Conservation (phyloP, 352 stramenopile genomes). For the Globisporangium cederbergense region DNA sequence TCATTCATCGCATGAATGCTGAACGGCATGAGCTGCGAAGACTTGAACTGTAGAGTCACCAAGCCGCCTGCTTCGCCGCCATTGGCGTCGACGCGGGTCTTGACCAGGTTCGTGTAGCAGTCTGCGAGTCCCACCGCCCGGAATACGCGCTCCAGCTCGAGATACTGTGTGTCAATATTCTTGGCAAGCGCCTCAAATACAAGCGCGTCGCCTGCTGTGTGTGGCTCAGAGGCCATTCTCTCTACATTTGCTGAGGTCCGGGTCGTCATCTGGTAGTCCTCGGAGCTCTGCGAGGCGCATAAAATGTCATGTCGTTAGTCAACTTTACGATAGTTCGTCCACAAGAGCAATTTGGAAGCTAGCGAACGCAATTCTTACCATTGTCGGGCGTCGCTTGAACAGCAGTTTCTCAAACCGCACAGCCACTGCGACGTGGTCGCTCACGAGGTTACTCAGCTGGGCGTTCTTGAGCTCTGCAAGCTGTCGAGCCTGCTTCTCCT, state of each 20-base stretch:
- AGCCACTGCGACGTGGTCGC: slow-evolving; percentile 23
- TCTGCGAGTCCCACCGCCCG: neutral
- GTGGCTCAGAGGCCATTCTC: neutral
- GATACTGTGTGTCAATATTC: slow-evolving; percentile 12
- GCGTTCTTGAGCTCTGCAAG: slow-evolving; percentile 17
- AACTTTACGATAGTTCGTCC: too few relatives aligned
- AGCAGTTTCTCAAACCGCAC: slow-evolving; percentile 22
- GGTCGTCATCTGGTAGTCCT: neutral
- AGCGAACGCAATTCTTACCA: slow-evolving; percentile 8
- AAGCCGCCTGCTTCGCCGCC: neutral
- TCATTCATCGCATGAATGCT: slow-evolving; percentile 9
- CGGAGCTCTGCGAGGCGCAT: too few relatives aligned
- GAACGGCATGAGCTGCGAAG: slow-evolving; percentile 13
- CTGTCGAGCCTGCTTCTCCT: neutral
- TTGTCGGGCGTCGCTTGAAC: slow-evolving; percentile 17
- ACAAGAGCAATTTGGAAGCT: neutral
- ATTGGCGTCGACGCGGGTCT: neutral
- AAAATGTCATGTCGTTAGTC: too few relatives aligned
- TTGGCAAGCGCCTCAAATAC: neutral
- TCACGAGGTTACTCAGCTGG: slow-evolving; percentile 25
- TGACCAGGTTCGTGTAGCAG: neutral
- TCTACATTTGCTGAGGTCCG: too few relatives aligned
- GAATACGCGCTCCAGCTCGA: slow-evolving; percentile 13
- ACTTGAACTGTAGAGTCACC: slow-evolving; percentile 9
- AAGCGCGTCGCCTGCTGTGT: neutral